Percentiles rank a stretch among this genome's conserved stretches.
Evolutionary conservation across 805 yeast genomes (phyloP).

Genomic region (Wickerhamomyces kurtzmanii): DNA sequence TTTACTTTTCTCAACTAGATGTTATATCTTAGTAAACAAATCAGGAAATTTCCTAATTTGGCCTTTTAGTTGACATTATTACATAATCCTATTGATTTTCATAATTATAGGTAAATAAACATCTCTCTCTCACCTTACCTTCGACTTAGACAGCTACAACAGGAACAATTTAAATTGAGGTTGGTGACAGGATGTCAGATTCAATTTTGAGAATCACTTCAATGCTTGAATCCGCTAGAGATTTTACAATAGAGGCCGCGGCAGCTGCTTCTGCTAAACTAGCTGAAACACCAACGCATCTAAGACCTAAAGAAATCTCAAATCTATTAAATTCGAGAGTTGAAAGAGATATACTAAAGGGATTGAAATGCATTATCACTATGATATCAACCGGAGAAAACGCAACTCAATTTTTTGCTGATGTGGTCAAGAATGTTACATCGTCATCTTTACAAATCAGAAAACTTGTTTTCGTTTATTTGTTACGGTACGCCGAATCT

Average conservation of each 20-base stretch:
- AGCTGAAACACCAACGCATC: constrained; percentile 48
- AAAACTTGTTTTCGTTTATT: constrained; percentile 66
- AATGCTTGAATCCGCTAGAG: constrained; percentile 72
- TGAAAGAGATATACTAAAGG: constrained; percentile 53
- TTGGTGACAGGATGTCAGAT: constrained; percentile 37
- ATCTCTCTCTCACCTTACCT: too few species aligned
- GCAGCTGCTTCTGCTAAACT: constrained; percentile 62
- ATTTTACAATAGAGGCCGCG: constrained; percentile 75
- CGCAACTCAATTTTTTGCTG: constrained; percentile 52
- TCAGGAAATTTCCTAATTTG: too few species aligned
- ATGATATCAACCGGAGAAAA: constrained; percentile 30
- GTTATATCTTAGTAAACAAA: too few species aligned
- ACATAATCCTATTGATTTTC: too few species aligned
- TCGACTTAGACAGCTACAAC: too few species aligned
- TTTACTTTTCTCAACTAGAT: too few species aligned
- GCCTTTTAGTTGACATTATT: too few species aligned
- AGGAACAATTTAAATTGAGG: too few species aligned
- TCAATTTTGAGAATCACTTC: constrained; percentile 56
- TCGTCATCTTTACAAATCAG: constrained; percentile 55
- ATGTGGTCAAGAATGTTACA: constrained; percentile 81
- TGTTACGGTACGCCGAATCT: constrained; percentile 66
- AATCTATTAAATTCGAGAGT: constrained; percentile 57
- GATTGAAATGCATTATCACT: constrained; percentile 46
- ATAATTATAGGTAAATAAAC: too few species aligned
- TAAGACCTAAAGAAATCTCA: constrained; percentile 57